Evolutionary conservation across 768 basidiomycete genomes (phyloP), one percentile per base, ranked within the genome.

Genomic region (Mycena galopus): DNA sequence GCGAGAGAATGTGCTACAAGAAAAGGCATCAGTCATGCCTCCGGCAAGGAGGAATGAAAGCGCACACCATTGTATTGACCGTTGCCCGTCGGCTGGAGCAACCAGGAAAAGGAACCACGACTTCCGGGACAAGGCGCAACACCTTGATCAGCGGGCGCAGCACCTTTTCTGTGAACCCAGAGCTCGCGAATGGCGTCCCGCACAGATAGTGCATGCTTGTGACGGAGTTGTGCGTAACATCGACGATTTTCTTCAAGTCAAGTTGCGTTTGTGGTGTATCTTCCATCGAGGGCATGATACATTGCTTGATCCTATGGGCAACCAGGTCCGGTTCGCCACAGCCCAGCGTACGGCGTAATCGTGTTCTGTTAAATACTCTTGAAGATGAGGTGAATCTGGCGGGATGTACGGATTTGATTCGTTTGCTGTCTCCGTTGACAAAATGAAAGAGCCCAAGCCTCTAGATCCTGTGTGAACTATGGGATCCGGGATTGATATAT

Each of bases 101-200:
- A 68, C 79, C 79, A 85, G 25, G 80, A 82, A 63, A 80, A 83
- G 62, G 81, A 78, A 12, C 84, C 84, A 17, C 84, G 78, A 67
- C 79, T 84, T n/a, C 84, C 84, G 14, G 84, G 84, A 75, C 82
- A 84, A 27, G 82, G 82, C 12, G 76, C 79, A 42, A 82, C 63
- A 11, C 82, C 83, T 67, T 77, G 70, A 64, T 82, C 80, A 3
- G 80, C 77, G 32, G 83, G 84, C 25, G 83, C 84, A 10, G 83
- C 83, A 12, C 83, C 83, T 73, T 84, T 83, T n/a, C 83, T 72
- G 67, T 84, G 83, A 0, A 84, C 69, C 82, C 83, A 84, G 47
- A 82, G 67, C n/a, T 80, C 73, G 23, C 57, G 57, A 2, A 56
- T 73, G 47, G 75, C 75, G 17, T 60, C 78, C 5, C 73, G 74